Base-by-base conservation (phyloP, 768 basidiomycete species). In the Plicaturopsis crispa region DNA sequence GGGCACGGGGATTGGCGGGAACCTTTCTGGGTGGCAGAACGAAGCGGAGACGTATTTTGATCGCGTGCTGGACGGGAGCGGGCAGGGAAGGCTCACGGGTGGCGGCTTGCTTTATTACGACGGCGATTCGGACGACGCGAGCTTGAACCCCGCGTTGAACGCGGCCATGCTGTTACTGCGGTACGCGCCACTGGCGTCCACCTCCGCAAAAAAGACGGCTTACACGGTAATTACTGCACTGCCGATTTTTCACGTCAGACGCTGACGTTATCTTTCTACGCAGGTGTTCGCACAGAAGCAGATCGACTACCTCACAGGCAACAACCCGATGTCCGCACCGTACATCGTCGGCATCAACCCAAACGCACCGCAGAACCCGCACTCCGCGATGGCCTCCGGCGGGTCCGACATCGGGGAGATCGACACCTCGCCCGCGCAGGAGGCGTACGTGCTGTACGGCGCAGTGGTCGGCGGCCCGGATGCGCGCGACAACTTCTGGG, bases 311-410 rank as follows among this genome's bases (percentile, higher is more conserved):
- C 71, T 69, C 3, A 69, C 96, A 5, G 93, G 93, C 24, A 76
- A 84, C 35, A 97, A 97, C 53, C 81, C 91, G 1, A 93, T 92
- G 89, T 78, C 74, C 42, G 45, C 31, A 18, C 49, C 50, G 7
- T 97, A 96, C 56, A 60, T 96, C 35, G 90, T 96, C 17, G 92
- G 93, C 26, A 65, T 70, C 34, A 89, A 94, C 59, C 88, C 91
- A 1, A 93, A 94, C 54, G 84, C 93, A 10, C 91, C 91, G 0
- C 60, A 70, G 33, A 96, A 94, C 56, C 92, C 92, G 1, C 91
- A 94, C 53, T 88, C 85, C 4, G 92, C 90, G 2, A 71, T 85
- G 63, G 85, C 93, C 2, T 84, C 83, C 41, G 92, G 92, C 21
- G 90, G 88, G 2, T 68, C 71, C 40, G 73, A 89, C 48, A 73